Conservation (phyloP, 306 rosid genomes). For the Notholithocarpus densiflorus region DNA sequence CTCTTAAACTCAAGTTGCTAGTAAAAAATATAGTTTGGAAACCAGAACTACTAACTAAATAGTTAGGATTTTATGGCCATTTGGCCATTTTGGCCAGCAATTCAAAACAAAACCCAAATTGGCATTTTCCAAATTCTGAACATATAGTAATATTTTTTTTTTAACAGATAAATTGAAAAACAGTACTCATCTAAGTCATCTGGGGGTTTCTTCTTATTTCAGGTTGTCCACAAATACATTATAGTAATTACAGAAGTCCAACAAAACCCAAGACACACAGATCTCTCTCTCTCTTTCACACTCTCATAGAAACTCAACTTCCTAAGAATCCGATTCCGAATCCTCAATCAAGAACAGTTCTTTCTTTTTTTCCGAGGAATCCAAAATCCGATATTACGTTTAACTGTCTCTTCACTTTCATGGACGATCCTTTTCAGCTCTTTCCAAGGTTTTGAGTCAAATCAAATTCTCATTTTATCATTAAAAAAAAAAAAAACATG, state of each 20-base stretch:
- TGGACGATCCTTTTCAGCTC: conserved; percentile 49
- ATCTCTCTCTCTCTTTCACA: neutral
- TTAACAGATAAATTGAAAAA: neutral
- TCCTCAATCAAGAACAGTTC: neutral
- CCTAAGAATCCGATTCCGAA: conserved; percentile 1
- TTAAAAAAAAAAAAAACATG: neutral
- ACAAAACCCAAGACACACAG: neutral
- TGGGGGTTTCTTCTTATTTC: neutral
- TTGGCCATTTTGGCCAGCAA: too few species aligned
- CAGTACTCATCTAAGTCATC: too few species aligned
- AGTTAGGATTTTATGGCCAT: too few species aligned
- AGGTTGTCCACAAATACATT: neutral
- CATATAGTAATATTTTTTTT: too few species aligned
- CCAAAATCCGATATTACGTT: neutral
- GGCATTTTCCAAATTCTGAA: too few species aligned
- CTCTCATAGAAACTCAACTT: conserved; percentile 1
- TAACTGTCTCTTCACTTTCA: conserved; percentile 36
- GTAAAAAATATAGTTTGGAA: too few species aligned
- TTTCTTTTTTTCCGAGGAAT: neutral
- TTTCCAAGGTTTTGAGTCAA: conserved; percentile 50
- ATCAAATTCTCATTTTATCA: neutral
- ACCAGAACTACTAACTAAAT: too few species aligned
- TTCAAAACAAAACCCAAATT: too few species aligned
- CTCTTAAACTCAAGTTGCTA: too few species aligned
- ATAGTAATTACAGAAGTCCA: neutral